A percentile compares a stretch with the other conserved stretches of the same genome.
These are phyloP conservation scores for Thelephora ganbajun DNA, from an alignment of 768 basidiomycete species.

Conservation along the genomic window DNA sequence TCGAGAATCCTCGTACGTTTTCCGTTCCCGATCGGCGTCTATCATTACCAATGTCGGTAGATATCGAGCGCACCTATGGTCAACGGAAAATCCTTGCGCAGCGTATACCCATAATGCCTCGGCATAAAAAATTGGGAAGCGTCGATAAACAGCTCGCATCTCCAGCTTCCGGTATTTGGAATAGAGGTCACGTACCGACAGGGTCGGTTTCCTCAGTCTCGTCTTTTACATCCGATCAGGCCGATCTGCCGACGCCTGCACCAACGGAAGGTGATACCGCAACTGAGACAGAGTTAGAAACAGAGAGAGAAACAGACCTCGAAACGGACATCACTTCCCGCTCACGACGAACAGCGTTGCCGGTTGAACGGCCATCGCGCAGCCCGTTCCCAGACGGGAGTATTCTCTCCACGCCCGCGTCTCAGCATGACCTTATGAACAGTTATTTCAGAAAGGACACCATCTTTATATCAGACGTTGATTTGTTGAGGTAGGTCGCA, in stretches of 20 bases:
- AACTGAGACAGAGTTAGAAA: constrained; percentile 57
- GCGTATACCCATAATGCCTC: constrained; percentile 47
- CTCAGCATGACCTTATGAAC: constrained; percentile 82
- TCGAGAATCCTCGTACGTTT: constrained; percentile 90
- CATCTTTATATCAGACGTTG: constrained; percentile 68
- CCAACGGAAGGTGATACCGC: constrained; percentile 62
- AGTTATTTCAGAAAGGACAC: constrained; percentile 85
- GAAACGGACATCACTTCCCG: constrained; percentile 5
- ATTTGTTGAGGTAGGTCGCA: constrained; percentile 60
- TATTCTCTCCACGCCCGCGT: constrained; percentile 16
- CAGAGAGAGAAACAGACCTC: constrained; percentile 34
- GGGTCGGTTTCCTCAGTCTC: constrained; percentile 12
- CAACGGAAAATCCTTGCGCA: constrained; percentile 81
- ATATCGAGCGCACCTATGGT: constrained; percentile 61
- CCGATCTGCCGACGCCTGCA: constrained; percentile 35
- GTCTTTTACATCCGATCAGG: not conserved
- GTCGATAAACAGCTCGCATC: constrained; percentile 6
- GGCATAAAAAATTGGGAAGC: constrained; percentile 4
- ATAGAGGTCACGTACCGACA: constrained; percentile 14
- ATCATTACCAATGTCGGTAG: constrained; percentile 3
- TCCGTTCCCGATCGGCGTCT: not conserved
- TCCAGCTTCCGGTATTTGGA: constrained; percentile 5
- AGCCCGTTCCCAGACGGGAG: constrained; percentile 3
- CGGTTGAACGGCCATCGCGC: not conserved
- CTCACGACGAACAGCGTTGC: constrained; percentile 4